These are phyloP conservation scores for Avena insularis DNA, from an alignment of 176 grass and related monocot species.

Conservation along the genomic window DNA sequence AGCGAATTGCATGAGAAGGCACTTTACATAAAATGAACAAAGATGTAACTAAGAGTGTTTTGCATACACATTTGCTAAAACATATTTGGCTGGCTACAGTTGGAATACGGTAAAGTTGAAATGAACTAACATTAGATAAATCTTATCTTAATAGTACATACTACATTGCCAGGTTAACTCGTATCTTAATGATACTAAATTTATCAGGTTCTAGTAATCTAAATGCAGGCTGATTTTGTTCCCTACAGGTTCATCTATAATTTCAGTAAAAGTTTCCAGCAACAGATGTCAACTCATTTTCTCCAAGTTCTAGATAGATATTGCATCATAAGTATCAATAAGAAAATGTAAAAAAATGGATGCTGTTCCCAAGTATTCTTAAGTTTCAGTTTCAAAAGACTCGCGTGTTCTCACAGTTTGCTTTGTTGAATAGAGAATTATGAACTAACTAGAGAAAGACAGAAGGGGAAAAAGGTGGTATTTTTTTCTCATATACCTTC, in stretches of 20 bases:
- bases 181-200: neutral
- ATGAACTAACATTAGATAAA: constrained; percentile 15
- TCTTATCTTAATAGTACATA: neutral
- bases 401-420: neutral
- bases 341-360: constrained; percentile 4
- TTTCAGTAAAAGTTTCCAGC: neutral
- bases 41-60: constrained; percentile 16
- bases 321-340: neutral
- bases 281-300: neutral
- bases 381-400: constrained; percentile 26
- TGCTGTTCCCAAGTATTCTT: neutral
- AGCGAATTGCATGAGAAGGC: neutral
- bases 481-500: constrained; percentile 68
- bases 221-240: neutral
- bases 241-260: neutral
- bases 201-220: constrained; percentile 24
- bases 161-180: neutral
- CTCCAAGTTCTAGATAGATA: constrained; percentile 11
- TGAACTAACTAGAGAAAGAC: constrained; percentile 13
- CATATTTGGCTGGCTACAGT: neutral
- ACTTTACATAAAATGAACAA: constrained; percentile 28
- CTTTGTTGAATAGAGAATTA: neutral
- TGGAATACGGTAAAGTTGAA: constrained; percentile 9
- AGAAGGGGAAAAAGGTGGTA: constrained; percentile 30
- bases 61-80: constrained; percentile 7